Base-by-base conservation (phyloP, 2,329 filamentous ascomycete genomes). In the Corynespora cassiicola region DNA sequence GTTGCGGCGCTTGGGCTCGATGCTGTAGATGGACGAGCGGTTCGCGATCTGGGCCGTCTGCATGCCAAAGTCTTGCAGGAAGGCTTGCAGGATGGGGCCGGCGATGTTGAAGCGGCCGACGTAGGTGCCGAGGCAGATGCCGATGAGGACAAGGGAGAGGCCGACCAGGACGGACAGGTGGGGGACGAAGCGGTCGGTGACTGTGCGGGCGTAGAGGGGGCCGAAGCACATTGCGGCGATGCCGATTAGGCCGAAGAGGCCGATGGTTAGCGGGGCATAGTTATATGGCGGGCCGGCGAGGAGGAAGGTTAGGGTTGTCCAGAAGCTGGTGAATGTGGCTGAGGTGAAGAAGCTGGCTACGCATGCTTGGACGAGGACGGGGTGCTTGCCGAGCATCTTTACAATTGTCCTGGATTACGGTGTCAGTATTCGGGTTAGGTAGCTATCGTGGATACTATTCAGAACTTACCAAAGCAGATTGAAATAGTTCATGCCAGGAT, bases 301-400 rank as follows among this genome's bases (percentile, higher is more conserved):
- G 5, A 94, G 75, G 60, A 95, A 95, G 0, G 87, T 92, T 23
- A 94, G 66, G 0, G 88, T 92, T 0, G 85, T 88, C 85, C 85
- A 88, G 71, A 84, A 86, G 19, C 66, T 73, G 2, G 84, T 87
- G 61, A 87, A 87, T 1, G 79, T 81, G 0, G 77, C 75, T 6
- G 77, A 76, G 5, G 75, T 76, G 47, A 84, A 77, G 56, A 89
- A 85, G 0, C 80, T 77, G 17, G 90, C 78, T 1, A 89, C 61
- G 30, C 84, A 85, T 0, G 83, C 79, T 61, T 92, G 87, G 0
- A 87, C 77, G 0, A 94, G 76, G 1, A 87, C 69, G 0, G 88
- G 86, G 31, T 90, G 77, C 4, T 76, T 79, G 31, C 80, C 68
- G 26, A 88, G 69, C 66, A 92, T 80, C 17, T 75, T 66, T 2